Conservation (phyloP, 2,329 filamentous ascomycete species). For the Myriosclerotinia duriaeana region DNA sequence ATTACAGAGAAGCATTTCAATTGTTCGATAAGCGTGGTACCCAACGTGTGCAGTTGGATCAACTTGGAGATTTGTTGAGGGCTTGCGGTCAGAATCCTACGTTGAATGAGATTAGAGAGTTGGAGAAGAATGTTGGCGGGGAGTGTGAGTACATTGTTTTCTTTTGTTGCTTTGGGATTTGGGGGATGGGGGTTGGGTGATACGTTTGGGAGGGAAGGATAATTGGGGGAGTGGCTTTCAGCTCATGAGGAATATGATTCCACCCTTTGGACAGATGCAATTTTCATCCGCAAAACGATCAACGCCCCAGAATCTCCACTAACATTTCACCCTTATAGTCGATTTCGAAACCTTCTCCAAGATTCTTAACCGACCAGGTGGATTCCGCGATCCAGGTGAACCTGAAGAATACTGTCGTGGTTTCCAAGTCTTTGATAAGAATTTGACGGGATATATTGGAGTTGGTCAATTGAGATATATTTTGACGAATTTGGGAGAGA, state of each 20-base stretch:
- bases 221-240: background rate
- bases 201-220: background rate
- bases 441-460: constrained; percentile 96
- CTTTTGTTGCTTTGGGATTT: background rate
- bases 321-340: constrained; percentile 55
- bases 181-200: no score
- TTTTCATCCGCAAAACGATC: background rate
- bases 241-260: background rate
- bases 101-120: constrained; percentile 83
- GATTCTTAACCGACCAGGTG: constrained; percentile 93
- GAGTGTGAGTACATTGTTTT: constrained; percentile 70
- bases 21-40: constrained; percentile 99
- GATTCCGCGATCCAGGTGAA: constrained; percentile 97
- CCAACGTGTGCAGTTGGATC: constrained; percentile 82
- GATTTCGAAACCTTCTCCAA: constrained; percentile 98
- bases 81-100: constrained; percentile 98
- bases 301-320: background rate
- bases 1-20: constrained; percentile 99
- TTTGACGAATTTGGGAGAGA: constrained; percentile 95
- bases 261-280: constrained; percentile 9
- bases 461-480: constrained; percentile 98
- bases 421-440: constrained; percentile 99
- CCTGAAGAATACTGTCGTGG: constrained; percentile 98
- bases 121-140: constrained; percentile 84
- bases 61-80: constrained; percentile 88